Evolutionary conservation across 179 eudicot genomes (phyloP), one percentile per base, ranked within the genome.

Genomic region (Silene noctiflora): DNA sequence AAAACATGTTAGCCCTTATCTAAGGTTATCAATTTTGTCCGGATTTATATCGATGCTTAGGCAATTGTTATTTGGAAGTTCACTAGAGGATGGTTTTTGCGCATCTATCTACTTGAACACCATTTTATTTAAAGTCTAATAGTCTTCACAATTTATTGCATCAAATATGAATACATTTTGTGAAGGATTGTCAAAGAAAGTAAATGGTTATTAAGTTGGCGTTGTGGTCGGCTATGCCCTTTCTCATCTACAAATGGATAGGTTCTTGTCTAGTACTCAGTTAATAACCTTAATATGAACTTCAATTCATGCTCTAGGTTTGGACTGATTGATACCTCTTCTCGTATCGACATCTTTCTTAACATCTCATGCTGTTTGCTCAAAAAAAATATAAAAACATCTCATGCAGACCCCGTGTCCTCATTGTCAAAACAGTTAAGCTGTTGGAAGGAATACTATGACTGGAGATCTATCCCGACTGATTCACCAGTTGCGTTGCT

Each of bases 371-470:
- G 83, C 90, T 90, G 98, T 35, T 35, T 35, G 6, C 42, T 35
- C 42, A n/a, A 35, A 35, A 35, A 35, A 35, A 35, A 35, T 29
- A 29, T 29, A 35, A 35, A 71, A 71, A 72, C 79, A 71, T 82
- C 81, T 77, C 48, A 63, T 79, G 83, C 90, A 92, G 98, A 81
- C 60, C 96, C 97, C 64, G 71, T 77, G 76, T 88, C 79, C 79
- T 75, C 88, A 56, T 64, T 85, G 80, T 79, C 89, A 3, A 76
- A 85, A 79, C 86, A 75, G 66, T 81, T 92, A 80, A 77, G 58
- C 78, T 81, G 83, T 81, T 94, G 98, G 98, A 83, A 87, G 86
- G 91, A 92, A 27, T 92, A 94, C 78, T 91, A 87, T 84, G 91
- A 91, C 59, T 94, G 98, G 98, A 89, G 98, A 83, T 75, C 86